Conservation (phyloP, 441 rosid genomes). For the Populus hybrid region DNA sequence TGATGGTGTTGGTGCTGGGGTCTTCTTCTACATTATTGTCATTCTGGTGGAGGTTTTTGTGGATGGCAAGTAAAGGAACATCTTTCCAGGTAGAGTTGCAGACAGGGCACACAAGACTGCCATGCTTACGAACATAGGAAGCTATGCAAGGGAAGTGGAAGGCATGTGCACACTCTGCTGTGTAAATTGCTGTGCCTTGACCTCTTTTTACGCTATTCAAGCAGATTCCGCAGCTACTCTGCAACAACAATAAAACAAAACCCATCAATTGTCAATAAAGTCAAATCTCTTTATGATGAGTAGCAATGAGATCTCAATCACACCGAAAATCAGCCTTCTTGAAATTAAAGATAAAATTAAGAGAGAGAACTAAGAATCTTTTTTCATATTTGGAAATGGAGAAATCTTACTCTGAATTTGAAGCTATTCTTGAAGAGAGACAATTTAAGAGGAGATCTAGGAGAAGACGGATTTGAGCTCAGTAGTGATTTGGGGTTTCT, state of each 20-base stretch:
- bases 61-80: constrained; percentile 50
- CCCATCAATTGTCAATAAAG: not conserved
- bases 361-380: too few species aligned
- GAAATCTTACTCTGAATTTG: constrained; percentile 57
- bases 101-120: constrained; percentile 63
- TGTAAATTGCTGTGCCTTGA: constrained; percentile 86
- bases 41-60: constrained; percentile 22
- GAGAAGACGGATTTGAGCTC: constrained; percentile 61
- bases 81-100: constrained; percentile 73
- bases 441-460: constrained; percentile 67
- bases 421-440: constrained; percentile 68
- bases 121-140: constrained; percentile 42
- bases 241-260: constrained; percentile 15
- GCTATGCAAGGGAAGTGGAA: constrained; percentile 86
- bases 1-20: constrained; percentile 23
- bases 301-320: not conserved
- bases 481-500: constrained; percentile 28
- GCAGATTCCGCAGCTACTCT: constrained; percentile 81
- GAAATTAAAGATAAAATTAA: not conserved
- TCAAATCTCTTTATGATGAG: not conserved
- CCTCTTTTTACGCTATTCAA: constrained; percentile 66
- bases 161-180: constrained; percentile 85
- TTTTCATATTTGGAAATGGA: not conserved
- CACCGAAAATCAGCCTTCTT: not conserved
- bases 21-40: constrained; percentile 11